phyloP scores from a whole-genome alignment of 768 basidiomycete genomes.

The Megacollybia marginata region DNA sequence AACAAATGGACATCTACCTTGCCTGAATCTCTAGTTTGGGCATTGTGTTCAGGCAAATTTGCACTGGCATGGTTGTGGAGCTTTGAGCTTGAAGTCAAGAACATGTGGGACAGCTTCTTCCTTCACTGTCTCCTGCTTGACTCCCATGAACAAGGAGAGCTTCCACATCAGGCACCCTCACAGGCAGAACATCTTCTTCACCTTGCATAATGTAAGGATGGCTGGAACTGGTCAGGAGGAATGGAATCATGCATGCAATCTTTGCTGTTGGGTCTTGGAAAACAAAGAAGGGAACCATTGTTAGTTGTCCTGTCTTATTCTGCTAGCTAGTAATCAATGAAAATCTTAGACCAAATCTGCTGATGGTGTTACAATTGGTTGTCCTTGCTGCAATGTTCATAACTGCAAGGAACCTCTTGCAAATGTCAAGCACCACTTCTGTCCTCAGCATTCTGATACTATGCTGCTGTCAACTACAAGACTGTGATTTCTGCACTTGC shows the following conservation, averaged over 20 bases:
- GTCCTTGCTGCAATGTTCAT: conserved; percentile 16
- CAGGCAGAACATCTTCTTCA: not conserved
- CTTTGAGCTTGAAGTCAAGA: not conserved
- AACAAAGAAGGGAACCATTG: conserved; percentile 6
- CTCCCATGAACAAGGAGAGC: not conserved
- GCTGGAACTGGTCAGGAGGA: conserved; percentile 14
- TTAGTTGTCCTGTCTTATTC: conserved; percentile 3
- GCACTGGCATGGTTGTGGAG: conserved; percentile 1
- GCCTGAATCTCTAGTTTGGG: not conserved
- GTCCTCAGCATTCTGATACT: conserved; percentile 6
- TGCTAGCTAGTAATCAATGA: conserved; percentile 21
- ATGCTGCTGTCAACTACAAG: conserved; percentile 6
- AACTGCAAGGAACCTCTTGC: conserved; percentile 14
- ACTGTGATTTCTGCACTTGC: conserved; percentile 6
- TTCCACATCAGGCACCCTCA: not conserved
- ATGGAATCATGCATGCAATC: conserved; percentile 22
- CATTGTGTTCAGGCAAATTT: not conserved
- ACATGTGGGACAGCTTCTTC: not conserved
- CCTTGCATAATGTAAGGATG: not conserved
- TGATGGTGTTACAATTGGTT: conserved; percentile 19
- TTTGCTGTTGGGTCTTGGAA: conserved; percentile 13
- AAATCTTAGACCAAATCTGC: conserved; percentile 9
- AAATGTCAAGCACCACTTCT: conserved; percentile 8
- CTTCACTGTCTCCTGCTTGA: not conserved
- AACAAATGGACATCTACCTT: no score